Evolutionary conservation across 495 filamentous ascomycete species (phyloP).

Genomic region (Aspergillus steynii): DNA sequence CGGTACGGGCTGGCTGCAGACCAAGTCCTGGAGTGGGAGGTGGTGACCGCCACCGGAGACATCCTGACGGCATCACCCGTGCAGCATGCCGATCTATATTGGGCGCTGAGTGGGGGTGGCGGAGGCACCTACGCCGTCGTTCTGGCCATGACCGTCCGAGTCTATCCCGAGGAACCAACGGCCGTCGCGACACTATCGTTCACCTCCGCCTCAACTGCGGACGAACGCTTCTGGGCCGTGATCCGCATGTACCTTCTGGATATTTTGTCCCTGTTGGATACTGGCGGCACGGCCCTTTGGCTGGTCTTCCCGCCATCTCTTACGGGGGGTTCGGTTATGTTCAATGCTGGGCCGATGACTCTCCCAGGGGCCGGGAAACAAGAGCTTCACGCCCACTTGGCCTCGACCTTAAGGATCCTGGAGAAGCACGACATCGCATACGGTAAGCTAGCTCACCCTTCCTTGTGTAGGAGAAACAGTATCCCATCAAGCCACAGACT

Average conservation of each 20-base stretch:
- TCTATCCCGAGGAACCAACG: not conserved
- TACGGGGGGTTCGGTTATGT: not conserved
- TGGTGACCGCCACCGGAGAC: too few relatives aligned
- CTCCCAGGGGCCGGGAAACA: not conserved
- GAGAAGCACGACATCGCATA: not conserved
- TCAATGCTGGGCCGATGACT: not conserved
- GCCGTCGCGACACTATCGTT: not conserved
- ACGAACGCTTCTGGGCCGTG: not conserved
- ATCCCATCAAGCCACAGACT: conserved; percentile 3
- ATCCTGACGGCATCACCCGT: too few relatives aligned
- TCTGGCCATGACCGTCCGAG: not conserved
- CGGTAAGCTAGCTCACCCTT: not conserved
- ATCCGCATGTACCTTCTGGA: not conserved
- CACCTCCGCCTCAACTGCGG: not conserved
- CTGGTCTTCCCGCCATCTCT: not conserved
- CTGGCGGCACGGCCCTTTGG: not conserved
- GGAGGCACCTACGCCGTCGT: not conserved
- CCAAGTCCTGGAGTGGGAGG: too few relatives aligned
- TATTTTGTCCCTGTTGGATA: not conserved
- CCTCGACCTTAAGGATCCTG: not conserved
- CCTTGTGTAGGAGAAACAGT: not conserved
- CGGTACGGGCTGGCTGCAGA: too few relatives aligned
- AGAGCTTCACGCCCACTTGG: not conserved
- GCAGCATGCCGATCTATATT: too few relatives aligned
- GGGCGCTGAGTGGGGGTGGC: not conserved